phyloP scores from a whole-genome alignment of 2,329 filamentous ascomycete species.

The Clarireedia hainanense region DNA sequence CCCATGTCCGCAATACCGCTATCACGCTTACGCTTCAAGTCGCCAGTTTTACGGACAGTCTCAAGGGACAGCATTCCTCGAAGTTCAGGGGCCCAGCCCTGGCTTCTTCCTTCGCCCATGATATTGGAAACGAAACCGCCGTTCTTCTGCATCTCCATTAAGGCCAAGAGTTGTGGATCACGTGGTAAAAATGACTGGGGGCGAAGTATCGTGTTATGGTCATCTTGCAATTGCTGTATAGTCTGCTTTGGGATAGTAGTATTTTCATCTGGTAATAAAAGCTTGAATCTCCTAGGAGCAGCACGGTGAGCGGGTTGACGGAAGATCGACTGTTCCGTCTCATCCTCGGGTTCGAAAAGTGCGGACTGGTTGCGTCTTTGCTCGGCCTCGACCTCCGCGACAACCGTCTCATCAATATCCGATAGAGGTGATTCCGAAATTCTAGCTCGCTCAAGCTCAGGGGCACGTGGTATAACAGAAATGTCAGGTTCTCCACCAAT shows the following conservation, averaged over 20 bases:
- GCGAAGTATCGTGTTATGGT: conserved; percentile 80
- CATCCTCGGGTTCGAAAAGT: conserved; percentile 51
- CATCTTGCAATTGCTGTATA: conserved; percentile 79
- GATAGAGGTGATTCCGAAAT: conserved; percentile 65
- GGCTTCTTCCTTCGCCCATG: conserved; percentile 70
- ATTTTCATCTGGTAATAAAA: conserved; percentile 69
- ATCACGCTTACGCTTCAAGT: conserved; percentile 90
- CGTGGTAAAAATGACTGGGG: conserved; percentile 75
- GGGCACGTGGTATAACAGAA: conserved; percentile 38
- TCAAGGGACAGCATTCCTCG: conserved; percentile 87
- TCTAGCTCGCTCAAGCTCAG: conserved; percentile 45
- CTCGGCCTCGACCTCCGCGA: conserved; percentile 51
- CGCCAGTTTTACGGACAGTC: conserved; percentile 64
- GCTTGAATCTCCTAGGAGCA: conserved; percentile 60
- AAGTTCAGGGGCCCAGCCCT: conserved; percentile 85
- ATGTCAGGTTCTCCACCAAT: conserved; percentile 52
- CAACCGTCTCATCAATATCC: conserved; percentile 57
- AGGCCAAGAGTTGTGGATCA: conserved; percentile 75
- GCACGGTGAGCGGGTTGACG: conserved; percentile 65
- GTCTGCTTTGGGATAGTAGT: conserved; percentile 69
- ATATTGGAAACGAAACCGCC: conserved; percentile 85
- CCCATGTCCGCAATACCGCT: conserved; percentile 77
- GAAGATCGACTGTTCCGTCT: conserved; percentile 49
- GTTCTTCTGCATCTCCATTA: conserved; percentile 87
- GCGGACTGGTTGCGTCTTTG: conserved; percentile 37